These are phyloP conservation scores for Castanospermum australe DNA, from an alignment of 306 rosid genomes.

Conservation along the genomic window DNA sequence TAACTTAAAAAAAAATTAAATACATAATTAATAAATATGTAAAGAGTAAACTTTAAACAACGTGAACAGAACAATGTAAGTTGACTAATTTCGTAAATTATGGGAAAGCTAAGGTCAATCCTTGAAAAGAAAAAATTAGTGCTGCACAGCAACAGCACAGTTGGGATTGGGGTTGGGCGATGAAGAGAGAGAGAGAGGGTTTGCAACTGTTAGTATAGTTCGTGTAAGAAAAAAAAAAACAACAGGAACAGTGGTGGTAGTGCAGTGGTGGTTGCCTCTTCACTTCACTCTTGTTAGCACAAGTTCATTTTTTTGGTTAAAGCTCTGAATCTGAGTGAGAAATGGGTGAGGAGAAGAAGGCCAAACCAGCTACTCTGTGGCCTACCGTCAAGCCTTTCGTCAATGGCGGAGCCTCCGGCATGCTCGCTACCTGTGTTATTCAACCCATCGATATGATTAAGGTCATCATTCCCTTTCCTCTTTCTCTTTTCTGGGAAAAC, in stretches of 20 bases:
- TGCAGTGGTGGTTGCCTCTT: too few relatives aligned
- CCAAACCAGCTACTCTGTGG: conserved; percentile 66
- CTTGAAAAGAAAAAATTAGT: too few relatives aligned
- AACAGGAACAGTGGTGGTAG: too few relatives aligned
- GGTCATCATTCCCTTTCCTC: conserved; percentile 39
- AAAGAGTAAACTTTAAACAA: too few relatives aligned
- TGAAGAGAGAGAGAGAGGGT: background rate
- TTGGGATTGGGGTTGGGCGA: background rate
- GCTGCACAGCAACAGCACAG: too few relatives aligned
- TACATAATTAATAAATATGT: too few relatives aligned
- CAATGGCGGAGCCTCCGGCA: conserved; percentile 95
- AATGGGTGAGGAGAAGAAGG: conserved; percentile 93
- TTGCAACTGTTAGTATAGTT: background rate
- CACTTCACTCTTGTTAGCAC: too few relatives aligned
- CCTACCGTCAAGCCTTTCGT: conserved; percentile 85
- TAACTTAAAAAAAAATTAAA: too few relatives aligned
- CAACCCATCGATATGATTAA: conserved; percentile 98
- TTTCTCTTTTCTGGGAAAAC: background rate
- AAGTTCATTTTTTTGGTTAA: conserved; percentile 15
- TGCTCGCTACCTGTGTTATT: conserved; percentile 98
- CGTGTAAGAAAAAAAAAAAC: too few relatives aligned
- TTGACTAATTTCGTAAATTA: background rate
- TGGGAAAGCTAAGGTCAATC: background rate
- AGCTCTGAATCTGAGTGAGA: conserved; percentile 7
- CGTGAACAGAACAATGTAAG: too few relatives aligned